Conservation (phyloP, 2,329 filamentous ascomycete species). For the Stachybotrys chartarum region DNA sequence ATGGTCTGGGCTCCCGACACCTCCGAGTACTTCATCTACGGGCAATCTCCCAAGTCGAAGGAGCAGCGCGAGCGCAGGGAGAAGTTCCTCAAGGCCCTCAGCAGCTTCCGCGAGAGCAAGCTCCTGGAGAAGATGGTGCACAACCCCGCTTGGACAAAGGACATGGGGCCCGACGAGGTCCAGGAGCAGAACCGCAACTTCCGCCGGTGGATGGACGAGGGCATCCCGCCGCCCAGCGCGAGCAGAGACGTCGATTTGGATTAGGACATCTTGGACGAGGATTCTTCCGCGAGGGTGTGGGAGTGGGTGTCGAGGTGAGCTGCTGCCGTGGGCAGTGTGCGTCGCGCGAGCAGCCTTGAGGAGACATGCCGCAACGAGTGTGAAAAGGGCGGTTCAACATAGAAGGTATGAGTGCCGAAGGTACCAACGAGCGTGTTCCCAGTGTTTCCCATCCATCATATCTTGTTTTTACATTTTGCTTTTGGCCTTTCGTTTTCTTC, state of each 20-base stretch:
- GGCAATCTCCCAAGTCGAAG: slow-evolving; percentile 58
- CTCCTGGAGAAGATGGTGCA: slow-evolving; percentile 75
- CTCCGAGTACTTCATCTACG: slow-evolving; percentile 65
- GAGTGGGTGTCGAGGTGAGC: no score
- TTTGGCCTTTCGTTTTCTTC: slow-evolving; percentile 3
- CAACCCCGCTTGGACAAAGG: slow-evolving; percentile 74
- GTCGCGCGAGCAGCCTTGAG: no score
- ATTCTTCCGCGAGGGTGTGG: no score
- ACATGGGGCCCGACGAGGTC: slow-evolving; percentile 70
- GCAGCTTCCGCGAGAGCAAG: slow-evolving; percentile 60
- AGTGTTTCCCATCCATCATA: slow-evolving; percentile 5
- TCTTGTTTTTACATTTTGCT: slow-evolving; percentile 9
- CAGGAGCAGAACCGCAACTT: slow-evolving; percentile 64
- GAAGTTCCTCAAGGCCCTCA: slow-evolving; percentile 44
- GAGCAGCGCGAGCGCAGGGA: slow-evolving; percentile 51
- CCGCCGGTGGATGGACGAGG: slow-evolving; percentile 45
- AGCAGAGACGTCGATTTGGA: slow-evolving; percentile 24
- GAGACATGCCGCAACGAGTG: no score
- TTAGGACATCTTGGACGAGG: slow-evolving; percentile 2
- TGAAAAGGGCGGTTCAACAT: not conserved
- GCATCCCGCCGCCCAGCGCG: slow-evolving; percentile 28
- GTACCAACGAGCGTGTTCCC: slow-evolving; percentile 8
- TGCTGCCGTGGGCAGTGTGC: no score
- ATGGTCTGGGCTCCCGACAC: slow-evolving; percentile 69
- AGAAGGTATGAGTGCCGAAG: not conserved